These are phyloP conservation scores for Pichia rugopelliculosa DNA, from an alignment of 805 yeast species.

Conservation along the genomic window DNA sequence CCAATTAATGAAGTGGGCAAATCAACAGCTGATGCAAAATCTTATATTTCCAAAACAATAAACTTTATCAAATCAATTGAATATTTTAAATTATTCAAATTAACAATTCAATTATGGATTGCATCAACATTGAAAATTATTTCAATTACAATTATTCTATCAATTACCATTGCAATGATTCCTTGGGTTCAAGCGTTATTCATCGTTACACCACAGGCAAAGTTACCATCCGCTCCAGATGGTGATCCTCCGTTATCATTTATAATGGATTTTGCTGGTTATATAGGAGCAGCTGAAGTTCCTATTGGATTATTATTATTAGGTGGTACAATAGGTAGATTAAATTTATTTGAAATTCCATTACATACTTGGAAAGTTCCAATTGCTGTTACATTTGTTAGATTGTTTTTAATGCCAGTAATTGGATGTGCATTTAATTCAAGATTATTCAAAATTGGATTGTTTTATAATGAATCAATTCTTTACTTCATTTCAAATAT, in stretches of 20 bases:
- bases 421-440: constrained; percentile 64
- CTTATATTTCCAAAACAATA: constrained; percentile 1
- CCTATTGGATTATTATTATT: constrained; percentile 76
- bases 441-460: constrained; percentile 49
- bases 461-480: constrained; percentile 55
- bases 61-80: constrained; percentile 3
- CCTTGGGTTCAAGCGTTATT: constrained; percentile 78
- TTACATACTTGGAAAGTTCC: constrained; percentile 69
- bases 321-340: constrained; percentile 86
- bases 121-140: constrained; percentile 62
- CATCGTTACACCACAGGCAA: constrained; percentile 38
- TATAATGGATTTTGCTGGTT: constrained; percentile 70
- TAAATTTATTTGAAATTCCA: constrained; percentile 52
- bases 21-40: constrained; percentile 1
- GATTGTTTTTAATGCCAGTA: constrained; percentile 68
- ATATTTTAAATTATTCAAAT: constrained; percentile 3
- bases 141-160: constrained; percentile 58
- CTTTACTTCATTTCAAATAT: constrained; percentile 70
- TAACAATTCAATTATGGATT: constrained; percentile 9
- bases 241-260: constrained; percentile 75
- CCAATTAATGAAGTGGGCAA: constrained; percentile 10
- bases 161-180: constrained; percentile 65
- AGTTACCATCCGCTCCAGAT: constrained; percentile 76
- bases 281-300: constrained; percentile 80
- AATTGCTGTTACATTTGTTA: constrained; percentile 43